These are phyloP conservation scores for Scheffersomyces illinoinensis DNA, from an alignment of 1,139 yeast species.

Conservation along the genomic window DNA sequence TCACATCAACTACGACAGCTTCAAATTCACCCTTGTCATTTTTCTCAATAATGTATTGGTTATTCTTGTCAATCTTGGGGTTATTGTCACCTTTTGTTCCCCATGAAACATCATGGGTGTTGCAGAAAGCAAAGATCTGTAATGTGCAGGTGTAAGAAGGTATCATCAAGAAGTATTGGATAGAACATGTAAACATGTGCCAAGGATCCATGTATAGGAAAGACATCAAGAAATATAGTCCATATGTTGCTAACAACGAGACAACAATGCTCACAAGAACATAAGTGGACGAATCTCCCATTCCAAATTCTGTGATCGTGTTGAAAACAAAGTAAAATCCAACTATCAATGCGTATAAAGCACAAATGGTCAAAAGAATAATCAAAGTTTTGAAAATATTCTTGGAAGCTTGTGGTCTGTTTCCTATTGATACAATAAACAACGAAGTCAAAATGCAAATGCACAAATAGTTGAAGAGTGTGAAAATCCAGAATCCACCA, in stretches of 20 bases:
- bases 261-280: slow-evolving; percentile 73
- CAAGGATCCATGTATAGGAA: slow-evolving; percentile 87
- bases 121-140: slow-evolving; percentile 92
- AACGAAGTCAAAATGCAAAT: slow-evolving; percentile 80
- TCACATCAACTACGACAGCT: slow-evolving; percentile 86
- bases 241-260: slow-evolving; percentile 88
- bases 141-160: slow-evolving; percentile 92
- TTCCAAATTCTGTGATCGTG: slow-evolving; percentile 45
- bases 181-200: slow-evolving; percentile 84
- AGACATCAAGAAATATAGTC: slow-evolving; percentile 78
- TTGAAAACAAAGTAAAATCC: slow-evolving; percentile 77
- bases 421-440: slow-evolving; percentile 91
- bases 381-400: slow-evolving; percentile 72
- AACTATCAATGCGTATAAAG: slow-evolving; percentile 76
- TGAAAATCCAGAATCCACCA: slow-evolving; percentile 80
- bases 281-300: slow-evolving; percentile 47
- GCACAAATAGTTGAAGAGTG: slow-evolving; percentile 80
- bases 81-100: slow-evolving; percentile 94
- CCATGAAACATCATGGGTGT: slow-evolving; percentile 96
- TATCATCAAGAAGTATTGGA: slow-evolving; percentile 81
- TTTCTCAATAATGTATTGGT: slow-evolving; percentile 48
- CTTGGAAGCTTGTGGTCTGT: slow-evolving; percentile 87
- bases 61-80: slow-evolving; percentile 52
- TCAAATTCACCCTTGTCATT: slow-evolving; percentile 70
- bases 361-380: slow-evolving; percentile 71